These are phyloP conservation scores for Scedosporium dehoogii DNA, from an alignment of 2,329 filamentous ascomycete species.

Conservation along the genomic window DNA sequence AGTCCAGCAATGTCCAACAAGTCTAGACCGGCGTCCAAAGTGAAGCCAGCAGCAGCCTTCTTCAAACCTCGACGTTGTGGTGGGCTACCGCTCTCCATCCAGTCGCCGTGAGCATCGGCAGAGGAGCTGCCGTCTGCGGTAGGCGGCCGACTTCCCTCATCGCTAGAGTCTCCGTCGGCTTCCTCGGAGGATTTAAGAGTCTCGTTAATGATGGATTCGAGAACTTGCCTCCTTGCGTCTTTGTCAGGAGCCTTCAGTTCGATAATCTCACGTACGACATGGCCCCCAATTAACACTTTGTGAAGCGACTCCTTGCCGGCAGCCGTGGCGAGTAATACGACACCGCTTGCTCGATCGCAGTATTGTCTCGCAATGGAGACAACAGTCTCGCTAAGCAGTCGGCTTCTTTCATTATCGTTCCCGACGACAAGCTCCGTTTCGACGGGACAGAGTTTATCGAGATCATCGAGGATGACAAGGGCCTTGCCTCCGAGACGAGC, in stretches of 20 bases:
- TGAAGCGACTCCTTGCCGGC: conserved; percentile 90
- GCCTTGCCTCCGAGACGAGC: conserved; percentile 75
- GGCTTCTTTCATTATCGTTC: conserved; percentile 84
- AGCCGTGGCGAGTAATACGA: conserved; percentile 82
- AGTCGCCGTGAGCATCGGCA: conserved; percentile 48
- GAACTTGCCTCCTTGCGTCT: conserved; percentile 71
- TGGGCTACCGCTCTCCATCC: conserved; percentile 66
- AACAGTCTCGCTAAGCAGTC: conserved; percentile 84
- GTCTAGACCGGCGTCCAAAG: conserved; percentile 68
- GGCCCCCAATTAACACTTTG: conserved; percentile 79
- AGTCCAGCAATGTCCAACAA: conserved; percentile 87
- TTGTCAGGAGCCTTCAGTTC: conserved; percentile 87
- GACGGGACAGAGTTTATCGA: conserved; percentile 84
- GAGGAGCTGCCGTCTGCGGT: conserved; percentile 42
- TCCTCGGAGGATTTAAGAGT: conserved; percentile 30
- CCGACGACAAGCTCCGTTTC: conserved; percentile 93
- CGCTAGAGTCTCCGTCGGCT: conserved; percentile 24
- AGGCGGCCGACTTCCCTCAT: conserved; percentile 42
- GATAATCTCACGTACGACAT: conserved; percentile 86
- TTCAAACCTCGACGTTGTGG: conserved; percentile 30
- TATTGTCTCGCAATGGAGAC: conserved; percentile 76
- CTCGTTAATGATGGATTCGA: conserved; percentile 65
- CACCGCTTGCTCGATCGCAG: conserved; percentile 66
- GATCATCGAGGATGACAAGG: conserved; percentile 80
- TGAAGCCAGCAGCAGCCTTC: conserved; percentile 49